phyloP scores from a whole-genome alignment of 2,329 filamentous ascomycete genomes.

The Cadophora malorum region DNA sequence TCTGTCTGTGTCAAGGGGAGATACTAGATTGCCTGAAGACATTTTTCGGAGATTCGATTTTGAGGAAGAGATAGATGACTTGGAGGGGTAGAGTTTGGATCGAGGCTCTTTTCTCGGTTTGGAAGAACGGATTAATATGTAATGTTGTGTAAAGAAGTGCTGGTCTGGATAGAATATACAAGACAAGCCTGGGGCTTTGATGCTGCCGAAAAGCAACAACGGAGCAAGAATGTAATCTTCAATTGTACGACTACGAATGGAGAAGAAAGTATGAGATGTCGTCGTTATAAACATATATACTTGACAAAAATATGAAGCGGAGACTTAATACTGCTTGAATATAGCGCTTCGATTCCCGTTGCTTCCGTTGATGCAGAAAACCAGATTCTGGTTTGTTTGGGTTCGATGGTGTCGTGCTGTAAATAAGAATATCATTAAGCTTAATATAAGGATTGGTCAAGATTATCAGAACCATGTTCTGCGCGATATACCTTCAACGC shows the following conservation, averaged over 20 bases:
- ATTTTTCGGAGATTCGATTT: neutral
- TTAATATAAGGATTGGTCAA: neutral
- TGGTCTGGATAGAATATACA: neutral
- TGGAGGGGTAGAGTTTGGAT: neutral
- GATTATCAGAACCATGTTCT: neutral
- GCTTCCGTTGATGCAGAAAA: neutral
- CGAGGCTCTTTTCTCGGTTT: neutral
- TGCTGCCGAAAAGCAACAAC: neutral
- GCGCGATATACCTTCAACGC: neutral
- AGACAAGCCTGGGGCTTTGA: neutral
- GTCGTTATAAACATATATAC: neutral
- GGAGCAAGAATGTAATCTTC: neutral
- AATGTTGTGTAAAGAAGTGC: neutral
- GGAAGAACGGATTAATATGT: too few species aligned
- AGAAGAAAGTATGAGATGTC: neutral
- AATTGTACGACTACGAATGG: neutral
- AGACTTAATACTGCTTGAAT: neutral
- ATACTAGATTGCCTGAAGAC: neutral
- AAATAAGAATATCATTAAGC: conserved; percentile 12
- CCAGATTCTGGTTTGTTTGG: conserved; percentile 4
- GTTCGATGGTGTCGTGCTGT: neutral
- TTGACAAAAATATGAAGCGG: neutral
- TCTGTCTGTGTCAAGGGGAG: neutral
- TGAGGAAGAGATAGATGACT: neutral
- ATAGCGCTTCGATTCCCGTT: neutral